A percentile compares a stretch with the other conserved stretches of the same genome.
Conservation (phyloP, 352 stramenopile species). For the Pythium volutum region DNA sequence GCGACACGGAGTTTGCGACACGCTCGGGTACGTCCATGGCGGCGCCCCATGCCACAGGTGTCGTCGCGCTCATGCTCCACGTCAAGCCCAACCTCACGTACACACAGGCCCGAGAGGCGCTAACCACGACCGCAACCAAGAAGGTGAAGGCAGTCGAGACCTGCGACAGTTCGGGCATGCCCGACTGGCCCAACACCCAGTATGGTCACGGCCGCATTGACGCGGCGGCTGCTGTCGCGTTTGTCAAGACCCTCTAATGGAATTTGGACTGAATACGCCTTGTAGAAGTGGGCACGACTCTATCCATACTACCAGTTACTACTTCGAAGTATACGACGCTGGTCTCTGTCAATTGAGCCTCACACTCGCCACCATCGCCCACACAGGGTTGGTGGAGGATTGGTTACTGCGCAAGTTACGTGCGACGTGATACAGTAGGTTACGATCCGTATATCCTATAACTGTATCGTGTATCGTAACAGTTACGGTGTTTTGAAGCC, state of each 20-base stretch:
- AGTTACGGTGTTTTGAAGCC: background rate
- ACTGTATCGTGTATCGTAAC: background rate
- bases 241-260: constrained; percentile 1
- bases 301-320: no score
- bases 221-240: constrained; percentile 5
- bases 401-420: no score
- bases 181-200: constrained; percentile 29
- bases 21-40: constrained; percentile 31
- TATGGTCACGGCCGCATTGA: constrained; percentile 33
- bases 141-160: background rate
- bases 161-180: constrained; percentile 24
- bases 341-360: no score
- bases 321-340: no score
- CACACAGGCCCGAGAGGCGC: constrained; percentile 12
- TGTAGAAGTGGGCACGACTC: no score
- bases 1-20: constrained; percentile 12
- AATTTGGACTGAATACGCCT: no score
- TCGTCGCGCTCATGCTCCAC: constrained; percentile 25
- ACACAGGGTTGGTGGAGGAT: no score
- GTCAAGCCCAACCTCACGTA: constrained; percentile 20
- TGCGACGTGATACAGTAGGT: no score
- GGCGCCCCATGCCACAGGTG: constrained; percentile 28
- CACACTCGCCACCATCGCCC: no score
- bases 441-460: background rate
- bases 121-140: constrained; percentile 2